Evolutionary conservation across 129 eudicot species (phyloP).

Genomic region (Chrysanthemum lavandulifolium): DNA sequence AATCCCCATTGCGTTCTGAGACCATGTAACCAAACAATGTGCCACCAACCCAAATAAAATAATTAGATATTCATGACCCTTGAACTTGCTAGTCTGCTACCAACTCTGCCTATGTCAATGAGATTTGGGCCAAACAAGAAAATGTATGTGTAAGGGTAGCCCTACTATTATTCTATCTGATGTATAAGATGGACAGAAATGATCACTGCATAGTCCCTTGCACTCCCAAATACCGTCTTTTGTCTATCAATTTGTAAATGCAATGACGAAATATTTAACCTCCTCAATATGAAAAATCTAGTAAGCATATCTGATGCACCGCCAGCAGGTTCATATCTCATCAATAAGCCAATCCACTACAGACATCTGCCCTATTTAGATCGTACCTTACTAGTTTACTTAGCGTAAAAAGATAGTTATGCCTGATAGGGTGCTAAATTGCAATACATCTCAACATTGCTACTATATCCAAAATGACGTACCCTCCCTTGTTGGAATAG

Average conservation of each 20-base stretch:
- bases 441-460: too few relatives aligned
- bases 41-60: background rate
- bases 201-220: background rate
- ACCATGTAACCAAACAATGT: background rate
- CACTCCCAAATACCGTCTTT: slow-evolving; percentile 3
- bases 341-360: background rate
- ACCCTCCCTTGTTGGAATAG: too few relatives aligned
- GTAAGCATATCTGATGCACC: slow-evolving; percentile 3
- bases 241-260: slow-evolving; percentile 13
- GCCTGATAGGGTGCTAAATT: too few relatives aligned
- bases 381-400: too few relatives aligned
- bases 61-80: background rate
- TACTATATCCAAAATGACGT: too few relatives aligned
- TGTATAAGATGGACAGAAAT: background rate
- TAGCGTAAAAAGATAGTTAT: too few relatives aligned
- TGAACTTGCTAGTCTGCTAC: background rate
- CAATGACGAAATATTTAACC: slow-evolving; percentile 6
- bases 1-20: background rate
- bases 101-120: background rate
- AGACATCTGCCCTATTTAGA: slow-evolving; percentile 8
- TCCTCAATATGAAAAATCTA: background rate
- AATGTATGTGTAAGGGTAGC: background rate
- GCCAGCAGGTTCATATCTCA: slow-evolving; percentile 8
- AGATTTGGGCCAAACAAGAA: too few relatives aligned
- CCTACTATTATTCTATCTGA: background rate